These are phyloP conservation scores for Fusarium luffae DNA, from an alignment of 2,329 filamentous ascomycete species.

Conservation along the genomic window DNA sequence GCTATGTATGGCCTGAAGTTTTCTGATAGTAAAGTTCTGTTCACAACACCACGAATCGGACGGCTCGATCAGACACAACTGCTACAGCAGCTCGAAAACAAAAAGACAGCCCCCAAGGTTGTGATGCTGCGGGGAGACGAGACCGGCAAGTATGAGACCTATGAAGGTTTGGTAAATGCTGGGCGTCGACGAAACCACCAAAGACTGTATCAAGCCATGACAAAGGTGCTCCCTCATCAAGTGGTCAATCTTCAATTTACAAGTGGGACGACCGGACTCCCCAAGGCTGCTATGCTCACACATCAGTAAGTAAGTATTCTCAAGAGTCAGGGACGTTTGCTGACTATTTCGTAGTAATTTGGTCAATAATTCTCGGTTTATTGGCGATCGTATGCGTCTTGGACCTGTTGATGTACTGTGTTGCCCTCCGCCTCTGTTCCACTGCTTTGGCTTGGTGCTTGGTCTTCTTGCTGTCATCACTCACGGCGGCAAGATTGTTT, in stretches of 20 bases:
- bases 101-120: slow-evolving; percentile 60
- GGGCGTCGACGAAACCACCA: slow-evolving; percentile 62
- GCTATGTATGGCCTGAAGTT: slow-evolving; percentile 77
- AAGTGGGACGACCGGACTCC: slow-evolving; percentile 77
- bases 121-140: slow-evolving; percentile 68
- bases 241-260: slow-evolving; percentile 82
- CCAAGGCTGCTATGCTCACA: slow-evolving; percentile 80
- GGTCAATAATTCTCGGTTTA: slow-evolving; percentile 75
- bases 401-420: slow-evolving; percentile 75
- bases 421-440: slow-evolving; percentile 86
- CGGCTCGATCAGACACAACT: slow-evolving; percentile 71
- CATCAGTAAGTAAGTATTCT: slow-evolving; percentile 64
- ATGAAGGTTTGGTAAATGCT: slow-evolving; percentile 66
- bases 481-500: slow-evolving; percentile 80
- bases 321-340: background rate
- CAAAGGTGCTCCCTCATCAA: slow-evolving; percentile 70
- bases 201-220: slow-evolving; percentile 63
- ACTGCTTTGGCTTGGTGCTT: slow-evolving; percentile 85
- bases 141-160: slow-evolving; percentile 66
- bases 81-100: slow-evolving; percentile 63
- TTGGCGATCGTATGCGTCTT: slow-evolving; percentile 79
- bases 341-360: slow-evolving; percentile 58
- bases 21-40: slow-evolving; percentile 77
- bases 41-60: slow-evolving; percentile 77
- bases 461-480: slow-evolving; percentile 78